Evolutionary conservation across 2,329 filamentous ascomycete genomes (phyloP).

Genomic region (Hypoxylon sp.): DNA sequence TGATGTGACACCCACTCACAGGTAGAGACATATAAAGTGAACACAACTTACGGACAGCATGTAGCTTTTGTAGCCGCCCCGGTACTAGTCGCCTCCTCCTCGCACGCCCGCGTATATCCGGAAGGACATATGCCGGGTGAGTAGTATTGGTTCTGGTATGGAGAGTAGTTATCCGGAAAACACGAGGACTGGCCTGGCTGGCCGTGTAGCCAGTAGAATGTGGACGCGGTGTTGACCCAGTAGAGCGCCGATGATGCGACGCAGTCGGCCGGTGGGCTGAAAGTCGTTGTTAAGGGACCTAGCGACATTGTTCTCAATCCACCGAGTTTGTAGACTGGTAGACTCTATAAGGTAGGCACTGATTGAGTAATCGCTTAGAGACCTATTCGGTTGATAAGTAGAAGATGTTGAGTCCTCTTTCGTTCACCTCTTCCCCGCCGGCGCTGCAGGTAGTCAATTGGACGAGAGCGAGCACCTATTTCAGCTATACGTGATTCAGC

Average conservation of each 20-base stretch:
- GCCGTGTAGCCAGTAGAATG: conserved; percentile 32
- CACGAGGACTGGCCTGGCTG: conserved; percentile 26
- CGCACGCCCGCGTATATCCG: conserved; percentile 29
- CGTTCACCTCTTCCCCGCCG: too few relatives aligned
- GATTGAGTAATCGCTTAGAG: too few relatives aligned
- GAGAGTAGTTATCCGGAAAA: conserved; percentile 32
- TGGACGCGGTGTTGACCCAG: conserved; percentile 26
- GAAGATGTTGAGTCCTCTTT: too few relatives aligned
- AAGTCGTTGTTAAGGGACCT: conserved; percentile 27
- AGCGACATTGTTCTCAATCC: conserved; percentile 31
- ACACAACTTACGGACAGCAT: conserved; percentile 34
- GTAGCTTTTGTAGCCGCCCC: conserved; percentile 12
- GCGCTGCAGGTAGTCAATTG: too few relatives aligned
- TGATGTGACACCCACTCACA: not conserved
- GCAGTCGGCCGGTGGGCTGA: conserved; percentile 28
- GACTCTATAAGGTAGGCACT: too few relatives aligned
- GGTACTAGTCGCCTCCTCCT: conserved; percentile 4
- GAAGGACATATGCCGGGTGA: conserved; percentile 25
- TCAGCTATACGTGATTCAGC: too few relatives aligned
- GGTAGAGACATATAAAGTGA: not conserved
- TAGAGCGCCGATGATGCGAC: conserved; percentile 26
- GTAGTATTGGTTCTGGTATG: conserved; percentile 32
- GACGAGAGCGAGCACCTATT: too few relatives aligned
- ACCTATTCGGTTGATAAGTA: too few relatives aligned
- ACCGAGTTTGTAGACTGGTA: too few relatives aligned